Base-by-base conservation (phyloP, 768 basidiomycete genomes). In the Rhodotorula toruloides region DNA sequence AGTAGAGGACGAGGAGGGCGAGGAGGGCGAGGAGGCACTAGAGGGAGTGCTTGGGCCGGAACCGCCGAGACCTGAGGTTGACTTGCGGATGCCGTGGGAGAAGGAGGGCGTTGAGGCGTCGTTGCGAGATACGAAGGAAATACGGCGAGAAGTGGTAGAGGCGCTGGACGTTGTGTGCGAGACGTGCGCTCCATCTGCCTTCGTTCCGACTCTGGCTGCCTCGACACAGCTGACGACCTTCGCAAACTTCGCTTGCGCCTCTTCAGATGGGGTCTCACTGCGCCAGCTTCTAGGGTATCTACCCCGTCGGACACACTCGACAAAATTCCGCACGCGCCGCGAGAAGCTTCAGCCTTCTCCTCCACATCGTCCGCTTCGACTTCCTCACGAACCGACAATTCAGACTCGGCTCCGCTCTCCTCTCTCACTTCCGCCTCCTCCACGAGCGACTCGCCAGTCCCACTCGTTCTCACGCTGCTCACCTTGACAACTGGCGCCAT, bases 401-500 rank as follows among this genome's bases (percentile, higher is more conserved):
- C 84, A 54, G 87, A 89, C 0, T 32, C 44, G 3, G 21, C 31
- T 29, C 42, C 50, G 13, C 36, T 25, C 42, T 25, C 29, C 36
- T 12, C 47, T 19, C 21, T 10, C 49, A 44, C 37, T 7, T n/a
- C 42, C 22, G 2, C 40, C 27, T 9, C 36, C 9, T 6, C 27
- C 6, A 22, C 22, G 22, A n/a, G 13, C n/a, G 21, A 25, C 31
- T 19, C 31, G 13, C 29, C 43, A 9, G 13, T 53, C 32, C 47
- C 44, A 0, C 56, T 72, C 67, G 82, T 96, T 12, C 82, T 93
- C 14, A 81, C 80, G 9, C 80, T 86, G 9, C 83, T 94, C 63
- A 87, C 89, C 77, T 84, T 81, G 2, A 92, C 91, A 0, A 91
- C 90, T 12, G 83, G 82, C 46, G 85, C 88, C 8, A 85, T 96